phyloP scores from a whole-genome alignment of 495 filamentous ascomycete species.

The Clavariopsis aquatica region DNA sequence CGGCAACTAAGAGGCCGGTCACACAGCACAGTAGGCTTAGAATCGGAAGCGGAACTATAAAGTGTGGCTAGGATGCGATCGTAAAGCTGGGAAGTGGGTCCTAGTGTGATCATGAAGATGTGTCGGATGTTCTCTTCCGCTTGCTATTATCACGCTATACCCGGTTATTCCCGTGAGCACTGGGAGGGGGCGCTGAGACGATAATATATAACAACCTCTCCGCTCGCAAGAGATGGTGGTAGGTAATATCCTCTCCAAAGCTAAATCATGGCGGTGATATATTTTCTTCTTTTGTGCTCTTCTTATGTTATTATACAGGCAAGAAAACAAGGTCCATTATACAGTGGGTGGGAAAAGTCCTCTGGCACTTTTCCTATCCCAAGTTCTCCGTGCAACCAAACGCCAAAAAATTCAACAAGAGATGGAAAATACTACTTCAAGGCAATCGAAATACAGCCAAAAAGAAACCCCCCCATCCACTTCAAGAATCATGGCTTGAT shows the following conservation, averaged over 20 bases:
- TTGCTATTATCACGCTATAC: not conserved
- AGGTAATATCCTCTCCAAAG: too few species aligned
- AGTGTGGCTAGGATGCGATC: not conserved
- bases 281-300: not conserved
- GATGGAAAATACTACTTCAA: not conserved
- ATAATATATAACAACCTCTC: slow-evolving; percentile 3
- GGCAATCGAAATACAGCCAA: not conserved
- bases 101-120: slow-evolving; percentile 5
- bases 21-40: not conserved
- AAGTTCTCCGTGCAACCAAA: not conserved
- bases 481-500: slow-evolving; percentile 12
- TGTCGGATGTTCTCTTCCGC: not conserved
- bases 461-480: too few species aligned
- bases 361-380: not conserved
- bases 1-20: not conserved
- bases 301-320: not conserved
- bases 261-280: too few species aligned
- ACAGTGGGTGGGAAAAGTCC: too few species aligned
- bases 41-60: not conserved
- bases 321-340: not conserved
- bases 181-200: not conserved
- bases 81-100: slow-evolving; percentile 1
- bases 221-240: too few species aligned
- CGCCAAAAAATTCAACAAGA: not conserved
- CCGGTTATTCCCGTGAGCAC: slow-evolving; percentile 11